Base-by-base conservation (phyloP, 306 rosid species). In the Canavalia ensiformis region DNA sequence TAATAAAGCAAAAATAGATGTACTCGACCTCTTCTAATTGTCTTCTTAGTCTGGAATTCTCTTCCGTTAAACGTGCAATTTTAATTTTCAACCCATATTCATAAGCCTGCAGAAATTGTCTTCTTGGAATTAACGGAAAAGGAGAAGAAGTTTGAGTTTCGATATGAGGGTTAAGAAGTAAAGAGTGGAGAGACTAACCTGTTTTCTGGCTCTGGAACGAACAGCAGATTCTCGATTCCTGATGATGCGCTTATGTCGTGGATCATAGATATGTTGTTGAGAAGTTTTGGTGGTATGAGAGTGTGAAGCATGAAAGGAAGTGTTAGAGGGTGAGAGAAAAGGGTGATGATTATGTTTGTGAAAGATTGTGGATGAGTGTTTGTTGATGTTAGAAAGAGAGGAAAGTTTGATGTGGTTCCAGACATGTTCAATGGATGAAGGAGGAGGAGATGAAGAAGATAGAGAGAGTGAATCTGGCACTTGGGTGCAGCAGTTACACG, bases 191-290 rank as follows among this genome's bases (percentile, higher is more conserved):
- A 59, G 64, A 30, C 8, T 59, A 31, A 13, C 82, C 82, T 83
- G 75, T 77, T 77, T 83, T 71, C 79, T 78, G 4, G 83, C 82
- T 83, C 82, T 77, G 47, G 86, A 83, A 0, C 86, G 78, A 50
- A 74, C 42, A 2, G 86, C 78, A 2, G 86, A 77, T 42, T 83
- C 83, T 34, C 86, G 76, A 42, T 83, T 83, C 71, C 64, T 71
- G 5, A 83, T 70, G 35, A 77, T 52, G 60, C 86, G 82, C 63
- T 1, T 35, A 35, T 34, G 39, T 5, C 60, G 75, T 2, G 4
- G 70, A 54, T 83, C 79, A 65, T 11, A 9, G 5, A 18, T 2
- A 47, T 9, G 7, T 49, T 29, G 2, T 6, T 5, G 74, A 10
- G 8, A 30, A 18, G 11, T 82, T 68, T 75, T 58, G n/a, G 35